Evolutionary conservation across 768 basidiomycete genomes (phyloP), one percentile per base, ranked within the genome.

Genomic region (Gautieria morchelliformis): DNA sequence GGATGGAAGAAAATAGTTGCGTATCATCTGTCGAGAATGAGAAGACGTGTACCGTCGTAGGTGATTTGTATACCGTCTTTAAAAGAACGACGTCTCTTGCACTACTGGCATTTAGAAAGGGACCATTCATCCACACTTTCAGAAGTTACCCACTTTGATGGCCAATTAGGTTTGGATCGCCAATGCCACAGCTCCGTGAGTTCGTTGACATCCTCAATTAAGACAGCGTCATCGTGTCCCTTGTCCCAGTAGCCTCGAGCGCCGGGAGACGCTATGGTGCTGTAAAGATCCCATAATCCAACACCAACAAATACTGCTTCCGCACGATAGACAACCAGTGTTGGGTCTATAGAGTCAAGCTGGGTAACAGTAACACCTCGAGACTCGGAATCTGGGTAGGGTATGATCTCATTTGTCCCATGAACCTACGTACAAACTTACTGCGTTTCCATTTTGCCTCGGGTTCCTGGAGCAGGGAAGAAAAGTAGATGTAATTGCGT

Each of bases 231-330:
- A 55, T 95, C 93, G 61, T 90, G 83, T 61, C 83, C 81, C 67
- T 87, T 92, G 66, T 96, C 94, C 95, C 94, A 93, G 61, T 84
- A 83, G 12, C 78, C 72, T 55, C 85, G 79, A 12, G 87, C 86
- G 0, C 93, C 93, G 4, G 89, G 90, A 22, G 87, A 89, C n/a
- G 84, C 79, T 32, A 98, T 84, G 1, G 87, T 84, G 22, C 85
- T 85, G 61, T 87, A 95, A 19, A 98, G 73, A 67, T 99, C 96
- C 95, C 95, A 98, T 1, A 99, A 74, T 2, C 89, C 85, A 5
- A 98, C 85, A 20, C 94, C 95, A 37, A 98, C 94, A 66, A 98
- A 97, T 0, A 93, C 94, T 1, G 95, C 95, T 70, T 97, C 93
- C 1, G 96, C 94, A 20, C 93, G 82, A 68, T 93, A 98, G 3